Evolutionary conservation across 306 rosid species (phyloP), one percentile per base, ranked within the genome.

Genomic region (Corylus heterophylla): DNA sequence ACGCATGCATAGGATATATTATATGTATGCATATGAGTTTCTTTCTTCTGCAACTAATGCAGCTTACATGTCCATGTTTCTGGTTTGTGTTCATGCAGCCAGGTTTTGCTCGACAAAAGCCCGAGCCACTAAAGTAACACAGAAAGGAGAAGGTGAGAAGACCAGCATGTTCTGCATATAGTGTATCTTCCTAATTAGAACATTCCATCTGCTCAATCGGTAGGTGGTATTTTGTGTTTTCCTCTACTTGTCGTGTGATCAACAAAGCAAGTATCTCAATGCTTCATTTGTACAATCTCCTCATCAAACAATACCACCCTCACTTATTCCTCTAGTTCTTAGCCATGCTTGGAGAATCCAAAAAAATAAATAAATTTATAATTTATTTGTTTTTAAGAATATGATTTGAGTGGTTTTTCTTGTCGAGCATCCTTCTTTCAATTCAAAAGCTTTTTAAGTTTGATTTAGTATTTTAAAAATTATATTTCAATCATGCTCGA

Each of bases 21-120:
- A 51, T 62, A 37, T 62, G 29, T 71, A 61, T 16, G 56, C 4
- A 31, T 16, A 17, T 62, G 52, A 68, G 35, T 58, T 75, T 68
- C 83, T 73, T 85, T 55, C 74, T 83, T 74, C 76, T 68, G 73
- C 42, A 84, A 88, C 81, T 83, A 72, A 82, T 77, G 58, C 85
- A 44, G 71, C 80, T 74, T 85, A 80, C 76, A 71, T 76, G 48
- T 83, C 69, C 76, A 55, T 83, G 83, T 79, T 80, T 90, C 78
- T 54, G 81, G 74, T 89, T 75, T 85, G 80, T 84, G 81, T 81
- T 79, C 52, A 73, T 82, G 63, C 97, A 95, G 99, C 99, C 98
- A 7, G 97, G 98, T 73, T 95, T 93, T 80, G 89, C 98, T 84
- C 90, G 98, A 75, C 95, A 89, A 81, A 87, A 90, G 79, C 85